phyloP scores from a whole-genome alignment of 78 protist species.

The Chrysochromulina tobinii region DNA sequence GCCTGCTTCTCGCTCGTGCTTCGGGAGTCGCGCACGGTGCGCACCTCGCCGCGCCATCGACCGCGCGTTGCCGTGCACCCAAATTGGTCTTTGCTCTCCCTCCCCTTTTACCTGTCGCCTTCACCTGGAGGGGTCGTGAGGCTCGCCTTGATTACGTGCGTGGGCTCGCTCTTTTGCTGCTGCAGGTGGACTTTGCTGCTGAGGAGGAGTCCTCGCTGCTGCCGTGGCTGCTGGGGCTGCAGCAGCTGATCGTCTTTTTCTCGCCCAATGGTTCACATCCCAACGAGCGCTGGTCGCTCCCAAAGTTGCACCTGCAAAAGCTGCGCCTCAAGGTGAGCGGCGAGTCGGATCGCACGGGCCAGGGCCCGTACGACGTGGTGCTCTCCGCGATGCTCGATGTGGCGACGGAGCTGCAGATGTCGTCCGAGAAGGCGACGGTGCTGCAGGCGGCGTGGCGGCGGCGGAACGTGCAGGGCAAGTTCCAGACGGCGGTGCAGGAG shows the following conservation, averaged over 20 bases:
- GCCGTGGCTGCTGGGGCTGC: not conserved
- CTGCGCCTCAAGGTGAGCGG: not conserved
- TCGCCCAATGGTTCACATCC: not conserved
- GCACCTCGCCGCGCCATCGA: no score
- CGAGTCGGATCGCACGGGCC: not conserved
- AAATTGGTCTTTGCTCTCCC: no score
- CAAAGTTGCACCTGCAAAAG: not conserved
- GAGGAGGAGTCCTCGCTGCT: not conserved
- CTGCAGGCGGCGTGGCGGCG: not conserved
- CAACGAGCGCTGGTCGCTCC: not conserved
- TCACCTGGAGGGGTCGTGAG: no score
- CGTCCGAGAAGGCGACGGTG: not conserved
- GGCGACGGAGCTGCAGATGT: not conserved
- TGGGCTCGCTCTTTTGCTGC: no score
- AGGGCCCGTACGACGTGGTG: slow-evolving; percentile 3
- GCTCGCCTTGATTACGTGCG: no score
- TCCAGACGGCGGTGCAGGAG: not conserved
- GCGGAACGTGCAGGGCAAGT: not conserved
- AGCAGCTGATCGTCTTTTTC: not conserved
- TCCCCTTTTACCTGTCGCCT: no score
- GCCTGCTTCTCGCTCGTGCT: not conserved
- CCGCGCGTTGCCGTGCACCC: no score
- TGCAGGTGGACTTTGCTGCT: not conserved
- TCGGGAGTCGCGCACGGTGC: not conserved
- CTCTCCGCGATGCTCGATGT: not conserved